These are phyloP conservation scores for Orbilia javanica DNA, from an alignment of 2,329 filamentous ascomycete genomes.

Conservation along the genomic window DNA sequence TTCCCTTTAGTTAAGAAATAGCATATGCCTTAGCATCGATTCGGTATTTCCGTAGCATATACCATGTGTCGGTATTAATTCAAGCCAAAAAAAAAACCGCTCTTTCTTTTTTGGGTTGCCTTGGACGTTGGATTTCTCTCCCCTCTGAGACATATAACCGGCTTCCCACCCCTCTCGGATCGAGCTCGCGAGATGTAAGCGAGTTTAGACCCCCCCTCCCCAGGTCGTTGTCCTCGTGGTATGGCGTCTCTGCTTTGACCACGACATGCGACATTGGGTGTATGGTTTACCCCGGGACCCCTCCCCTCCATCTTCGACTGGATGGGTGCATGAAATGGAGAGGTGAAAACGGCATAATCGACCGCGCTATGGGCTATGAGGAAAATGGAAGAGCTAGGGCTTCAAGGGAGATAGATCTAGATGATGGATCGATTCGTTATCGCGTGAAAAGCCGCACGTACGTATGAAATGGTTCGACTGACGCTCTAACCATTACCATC, in stretches of 20 bases:
- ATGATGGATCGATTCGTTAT: neutral
- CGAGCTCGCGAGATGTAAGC: conserved; percentile 5
- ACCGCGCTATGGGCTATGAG: neutral
- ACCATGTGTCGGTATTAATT: neutral
- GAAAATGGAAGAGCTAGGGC: too few relatives aligned
- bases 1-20: neutral
- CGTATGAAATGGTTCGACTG: neutral
- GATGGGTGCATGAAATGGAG: too few relatives aligned
- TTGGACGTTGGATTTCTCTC: conserved; percentile 7
- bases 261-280: neutral
- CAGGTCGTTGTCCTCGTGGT: neutral
- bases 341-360: neutral
- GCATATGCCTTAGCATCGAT: neutral
- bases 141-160: neutral
- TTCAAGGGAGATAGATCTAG: too few relatives aligned
- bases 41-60: neutral
- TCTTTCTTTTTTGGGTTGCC: neutral
- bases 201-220: neutral
- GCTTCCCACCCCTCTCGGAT: neutral
- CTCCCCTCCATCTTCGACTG: neutral
- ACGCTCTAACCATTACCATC: neutral
- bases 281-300: too few relatives aligned
- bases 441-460: neutral
- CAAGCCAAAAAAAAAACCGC: too few relatives aligned
- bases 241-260: neutral